Conservation (phyloP, 768 basidiomycete species). For the Floccularia luteovirens region DNA sequence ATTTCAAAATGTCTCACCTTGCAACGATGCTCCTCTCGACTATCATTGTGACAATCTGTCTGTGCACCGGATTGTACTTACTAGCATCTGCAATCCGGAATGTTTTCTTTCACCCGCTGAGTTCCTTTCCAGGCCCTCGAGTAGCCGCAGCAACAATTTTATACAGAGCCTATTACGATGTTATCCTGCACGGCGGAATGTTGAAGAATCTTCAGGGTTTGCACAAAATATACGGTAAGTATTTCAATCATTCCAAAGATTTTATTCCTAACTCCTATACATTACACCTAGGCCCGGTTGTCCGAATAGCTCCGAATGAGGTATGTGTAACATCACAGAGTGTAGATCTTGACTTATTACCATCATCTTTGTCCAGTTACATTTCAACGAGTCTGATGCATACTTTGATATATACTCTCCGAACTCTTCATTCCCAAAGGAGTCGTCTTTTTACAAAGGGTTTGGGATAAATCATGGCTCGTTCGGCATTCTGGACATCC, state of each 20-base stretch:
- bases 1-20: not conserved
- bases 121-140: not conserved
- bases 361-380: slow-evolving; percentile 26
- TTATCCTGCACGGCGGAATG: not conserved
- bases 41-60: too few species aligned
- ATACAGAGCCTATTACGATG: not conserved
- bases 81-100: not conserved
- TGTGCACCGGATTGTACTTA: too few species aligned
- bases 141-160: not conserved
- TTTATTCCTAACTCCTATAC: too few species aligned
- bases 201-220: not conserved
- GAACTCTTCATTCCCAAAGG: slow-evolving; percentile 29
- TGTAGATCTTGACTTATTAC: too few species aligned
- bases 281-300: slow-evolving; percentile 28
- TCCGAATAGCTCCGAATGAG: slow-evolving; percentile 32
- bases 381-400: slow-evolving; percentile 25
- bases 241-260: too few species aligned
- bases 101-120: not conserved
- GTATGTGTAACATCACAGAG: too few species aligned
- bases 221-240: not conserved
- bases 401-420: slow-evolving; percentile 26
- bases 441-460: slow-evolving; percentile 25
- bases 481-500: slow-evolving; percentile 26
- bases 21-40: too few species aligned
- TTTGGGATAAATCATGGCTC: slow-evolving; percentile 26